Conservation (phyloP, 108 stramenopile genomes). For the Fragilaria crotonensis region DNA sequence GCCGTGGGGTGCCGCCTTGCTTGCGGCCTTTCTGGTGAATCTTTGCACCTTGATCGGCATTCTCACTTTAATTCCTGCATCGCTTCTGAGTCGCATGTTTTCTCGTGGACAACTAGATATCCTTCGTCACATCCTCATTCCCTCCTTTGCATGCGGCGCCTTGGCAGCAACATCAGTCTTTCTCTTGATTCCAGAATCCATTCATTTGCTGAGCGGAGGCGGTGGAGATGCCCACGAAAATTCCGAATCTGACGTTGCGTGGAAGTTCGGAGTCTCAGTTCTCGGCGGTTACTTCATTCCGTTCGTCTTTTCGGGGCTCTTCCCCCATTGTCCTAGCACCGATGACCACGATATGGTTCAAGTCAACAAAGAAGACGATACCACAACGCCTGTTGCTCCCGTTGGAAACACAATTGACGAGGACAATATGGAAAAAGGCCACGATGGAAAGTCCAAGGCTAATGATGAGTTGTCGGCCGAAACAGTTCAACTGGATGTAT, state of each 20-base stretch:
- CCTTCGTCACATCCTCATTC: conserved; percentile 16
- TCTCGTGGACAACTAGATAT: neutral
- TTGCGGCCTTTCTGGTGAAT: conserved; percentile 39
- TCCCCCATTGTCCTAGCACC: too few species aligned
- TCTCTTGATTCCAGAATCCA: conserved; percentile 50
- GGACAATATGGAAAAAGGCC: conserved; percentile 1
- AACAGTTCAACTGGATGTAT: neutral
- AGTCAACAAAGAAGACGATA: conserved; percentile 11
- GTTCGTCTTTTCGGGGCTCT: conserved; percentile 34
- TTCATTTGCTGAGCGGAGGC: conserved; percentile 25
- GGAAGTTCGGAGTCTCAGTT: conserved; percentile 57
- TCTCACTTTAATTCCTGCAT: conserved; percentile 11
- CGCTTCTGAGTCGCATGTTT: neutral
- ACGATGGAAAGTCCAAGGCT: conserved; percentile 6
- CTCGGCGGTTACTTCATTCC: conserved; percentile 70
- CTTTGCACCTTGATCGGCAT: conserved; percentile 42
- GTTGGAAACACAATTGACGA: neutral
- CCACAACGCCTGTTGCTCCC: neutral
- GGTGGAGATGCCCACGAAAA: conserved; percentile 25
- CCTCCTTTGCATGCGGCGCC: conserved; percentile 57
- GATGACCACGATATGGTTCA: too few species aligned
- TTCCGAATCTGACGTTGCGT: conserved; percentile 25
- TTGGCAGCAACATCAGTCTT: conserved; percentile 60
- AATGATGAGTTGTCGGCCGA: neutral
- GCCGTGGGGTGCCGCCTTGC: conserved; percentile 44